Evolutionary conservation across 73 alveolate genomes (phyloP).

Genomic region (Paramecium octaurelia): DNA sequence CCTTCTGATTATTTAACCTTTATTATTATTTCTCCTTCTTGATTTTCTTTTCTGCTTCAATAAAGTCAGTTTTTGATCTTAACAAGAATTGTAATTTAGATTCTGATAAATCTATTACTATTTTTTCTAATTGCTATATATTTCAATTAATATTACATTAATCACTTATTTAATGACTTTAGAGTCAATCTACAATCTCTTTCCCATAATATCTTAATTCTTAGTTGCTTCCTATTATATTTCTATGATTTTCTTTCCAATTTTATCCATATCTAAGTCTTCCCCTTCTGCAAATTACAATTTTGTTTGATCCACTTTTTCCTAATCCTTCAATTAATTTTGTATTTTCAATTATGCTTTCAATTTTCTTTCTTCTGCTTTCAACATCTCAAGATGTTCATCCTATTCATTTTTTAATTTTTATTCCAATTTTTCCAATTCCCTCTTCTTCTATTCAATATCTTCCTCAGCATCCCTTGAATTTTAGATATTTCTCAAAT

Average conservation of each 20-base stretch:
- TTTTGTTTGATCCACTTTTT: background rate
- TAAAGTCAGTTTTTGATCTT: background rate
- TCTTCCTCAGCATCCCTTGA: conserved; percentile 26
- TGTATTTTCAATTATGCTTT: background rate
- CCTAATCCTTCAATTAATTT: background rate
- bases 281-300: conserved; percentile 36
- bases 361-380: background rate
- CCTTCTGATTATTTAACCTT: background rate
- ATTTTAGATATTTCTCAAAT: background rate
- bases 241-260: conserved; percentile 26
- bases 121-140: background rate
- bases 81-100: background rate
- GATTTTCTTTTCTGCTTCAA: background rate
- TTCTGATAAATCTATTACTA: background rate
- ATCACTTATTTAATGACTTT: background rate
- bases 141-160: background rate
- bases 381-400: background rate
- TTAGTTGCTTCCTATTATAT: background rate
- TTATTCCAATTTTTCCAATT: background rate
- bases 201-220: background rate
- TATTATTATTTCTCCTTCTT: background rate
- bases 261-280: conserved; percentile 35
- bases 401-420: background rate
- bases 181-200: background rate
- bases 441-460: background rate